Base-by-base conservation (phyloP, 164 flowering plant species). In the Dillenia suffruticosa region DNA sequence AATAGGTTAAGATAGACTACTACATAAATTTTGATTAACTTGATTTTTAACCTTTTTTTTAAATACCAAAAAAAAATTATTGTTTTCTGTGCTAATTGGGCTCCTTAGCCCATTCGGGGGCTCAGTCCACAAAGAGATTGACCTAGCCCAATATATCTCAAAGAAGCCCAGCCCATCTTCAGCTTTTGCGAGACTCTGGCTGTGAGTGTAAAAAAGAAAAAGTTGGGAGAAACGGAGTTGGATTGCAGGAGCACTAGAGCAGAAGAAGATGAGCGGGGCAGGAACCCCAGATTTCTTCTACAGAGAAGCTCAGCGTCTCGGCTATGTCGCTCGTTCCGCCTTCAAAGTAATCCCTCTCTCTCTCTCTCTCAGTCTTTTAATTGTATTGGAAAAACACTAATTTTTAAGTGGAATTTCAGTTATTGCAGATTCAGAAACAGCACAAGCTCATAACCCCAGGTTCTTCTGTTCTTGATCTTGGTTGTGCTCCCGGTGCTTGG, bases 401-500 rank as follows among this genome's bases (percentile, higher is more conserved):
- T 53, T 46, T 48, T 16, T 47, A 53, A 46, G 44, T 62, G 62
- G 16, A 65, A 62, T 10, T 56, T 45, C 85, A 92, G 98, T 72
- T 93, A 62, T 75, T 87, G 54, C 97, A 93, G 77, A 82, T 93
- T 75, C 98, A 93, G 75, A 78, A 90, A 65, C 80, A 90, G 51
- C 73, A 81, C 79, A 90, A 81, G 64, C 69, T 94, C 58, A 91
- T 94, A 58, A 79, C 61, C 47, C 86, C 95, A 0, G 97, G 97
- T 9, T 85, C 87, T 19, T 83, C 97, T n/a, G 96, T 94, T 69
- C 96, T 94, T 12, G 98, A 94, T 69, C 97, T 94, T 46, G 98
- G 97, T 24, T 94, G 97, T 72, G 97, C 98, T 59, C 98, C 97
- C 67, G 98, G 98, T 67, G 96, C 98, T 64, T 94, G 98, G 98